Base-by-base conservation (phyloP, 805 yeast genomes). In the Zygosaccharomyces rouxii region DNA sequence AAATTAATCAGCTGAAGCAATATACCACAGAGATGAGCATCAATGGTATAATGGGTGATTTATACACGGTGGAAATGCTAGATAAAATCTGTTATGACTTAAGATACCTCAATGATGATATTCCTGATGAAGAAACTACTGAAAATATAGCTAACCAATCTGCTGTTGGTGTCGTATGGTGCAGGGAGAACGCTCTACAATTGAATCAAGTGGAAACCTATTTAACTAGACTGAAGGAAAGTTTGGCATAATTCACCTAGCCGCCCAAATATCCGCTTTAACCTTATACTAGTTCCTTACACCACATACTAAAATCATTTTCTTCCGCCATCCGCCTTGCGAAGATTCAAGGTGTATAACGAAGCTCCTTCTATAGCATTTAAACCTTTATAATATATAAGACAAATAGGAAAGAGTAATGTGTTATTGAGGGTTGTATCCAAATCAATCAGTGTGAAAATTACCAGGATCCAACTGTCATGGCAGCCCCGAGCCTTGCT, bases 11-110 rank as follows among this genome's bases (percentile, higher is more conserved):
- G 38, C 44, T 58, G 33, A 49, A 46, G 28, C 55, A 54, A 14
- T 22, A 63, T 6, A 52, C 60, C 5, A 45, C 55, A 2, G 70
- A 66, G 48, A 63, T 66, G 69, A 56, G 53, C 21, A 57, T 55
- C n/a, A 63, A 64, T 29, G 70, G 70, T 28, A 57, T 64, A 5
- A 48, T 52, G 22, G 70, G 68, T 3, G 66, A 66, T 44, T 44
- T 62, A 11, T 38, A 53, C n/a, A 64, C 70, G 3, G 52, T 64
- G 1, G 63, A 57, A 31, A 41, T 60, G 6, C 46, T 66, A 3
- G 60, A 57, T 16, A 45, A 49, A 14, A 55, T 63, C 6, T 47
- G 54, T 3, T 38, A 47, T 7, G 61, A 56, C 30, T 46, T 60
- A 25, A 50, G 55, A 33, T 43, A 48, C 23, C 52, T 62, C 28